Evolutionary conservation across 768 basidiomycete species (phyloP), one percentile per base, ranked within the genome.

Genomic region (Coprinopsis cinerea): DNA sequence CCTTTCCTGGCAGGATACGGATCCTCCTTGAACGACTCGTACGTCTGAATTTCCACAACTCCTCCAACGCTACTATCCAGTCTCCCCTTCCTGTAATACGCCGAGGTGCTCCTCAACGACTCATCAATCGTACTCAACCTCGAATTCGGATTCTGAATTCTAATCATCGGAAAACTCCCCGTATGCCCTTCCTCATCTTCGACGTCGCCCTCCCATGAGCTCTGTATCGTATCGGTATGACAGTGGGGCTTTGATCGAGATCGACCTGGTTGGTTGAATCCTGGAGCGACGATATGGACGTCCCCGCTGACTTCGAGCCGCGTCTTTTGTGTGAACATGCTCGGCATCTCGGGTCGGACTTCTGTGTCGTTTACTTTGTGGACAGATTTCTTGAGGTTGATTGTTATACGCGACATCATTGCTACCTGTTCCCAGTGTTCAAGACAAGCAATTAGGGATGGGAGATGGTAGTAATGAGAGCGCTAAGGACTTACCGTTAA

Each of bases 401-500:
- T 71, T 1, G 82, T 83, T 43, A 85, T 83, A 6, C 83, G 74
- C 2, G 81, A 83, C 74, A 83, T 82, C 78, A 83, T 85, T 0
- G 79, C 70, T 10, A 84, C 79, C 64, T 76, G 57, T 15, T 41
- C n/a, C 9, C 9, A 39, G 22, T 6, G 6, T 39, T 18, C 18
- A 11, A 18, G 18, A 6, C 36, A 39, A 39, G 17, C 17, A 18
- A 17, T 18, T 17, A 18, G 17, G 17, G 17, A 18, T 18, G 36
- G 17, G 27, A 30, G 11, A 34, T 14, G 9, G 28, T 15, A 20
- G 14, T 14, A 18, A 49, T 22, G 15, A 10, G 18, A 11, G 25
- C 0, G 17, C 20, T 14, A 13, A n/a, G 7, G 3, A 46, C 56
- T 46, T 40, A 60, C 67, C 51, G 68, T 57, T 18, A 59, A 34